These are phyloP conservation scores for Globisporangium alternatum DNA, from an alignment of 352 stramenopile genomes.

Conservation along the genomic window DNA sequence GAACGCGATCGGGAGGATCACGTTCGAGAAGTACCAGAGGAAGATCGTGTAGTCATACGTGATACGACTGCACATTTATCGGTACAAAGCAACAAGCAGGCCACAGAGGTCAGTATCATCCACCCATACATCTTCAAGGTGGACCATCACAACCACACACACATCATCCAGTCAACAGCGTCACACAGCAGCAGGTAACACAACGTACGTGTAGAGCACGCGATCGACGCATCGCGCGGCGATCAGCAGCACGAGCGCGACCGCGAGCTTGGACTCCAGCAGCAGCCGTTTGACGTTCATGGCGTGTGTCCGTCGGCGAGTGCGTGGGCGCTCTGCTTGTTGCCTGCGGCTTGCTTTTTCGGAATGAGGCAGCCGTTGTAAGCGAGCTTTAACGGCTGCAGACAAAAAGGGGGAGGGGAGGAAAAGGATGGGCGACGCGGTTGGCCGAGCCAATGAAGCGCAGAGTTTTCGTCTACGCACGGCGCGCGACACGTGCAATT, in stretches of 20 bases:
- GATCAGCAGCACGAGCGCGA: conserved; percentile 77
- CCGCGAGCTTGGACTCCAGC: conserved; percentile 82
- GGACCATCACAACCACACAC: not conserved
- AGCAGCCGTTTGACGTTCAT: conserved; percentile 75
- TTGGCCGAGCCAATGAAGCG: conserved; percentile 2
- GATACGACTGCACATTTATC: conserved; percentile 52
- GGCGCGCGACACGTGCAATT: not conserved
- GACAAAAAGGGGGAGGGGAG: not conserved
- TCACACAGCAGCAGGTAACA: not conserved
- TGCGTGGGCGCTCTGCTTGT: not conserved
- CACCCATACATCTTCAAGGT: not conserved
- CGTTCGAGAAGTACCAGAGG: conserved; percentile 87
- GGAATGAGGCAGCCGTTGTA: conserved; percentile 3
- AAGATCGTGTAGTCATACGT: conserved; percentile 87
- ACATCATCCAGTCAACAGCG: not conserved
- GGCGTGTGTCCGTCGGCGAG: not conserved
- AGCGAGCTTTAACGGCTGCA: too few species aligned
- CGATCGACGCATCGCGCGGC: conserved; percentile 78
- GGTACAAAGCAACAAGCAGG: not conserved
- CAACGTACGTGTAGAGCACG: conserved; percentile 82
- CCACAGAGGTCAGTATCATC: conserved; percentile 1
- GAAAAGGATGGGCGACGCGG: not conserved
- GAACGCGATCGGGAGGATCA: conserved; percentile 79
- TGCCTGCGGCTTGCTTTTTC: conserved; percentile 4
- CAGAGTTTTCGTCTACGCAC: conserved; percentile 3